phyloP scores from a whole-genome alignment of 106 monocot genomes.

The Platanthera zijinensis region DNA sequence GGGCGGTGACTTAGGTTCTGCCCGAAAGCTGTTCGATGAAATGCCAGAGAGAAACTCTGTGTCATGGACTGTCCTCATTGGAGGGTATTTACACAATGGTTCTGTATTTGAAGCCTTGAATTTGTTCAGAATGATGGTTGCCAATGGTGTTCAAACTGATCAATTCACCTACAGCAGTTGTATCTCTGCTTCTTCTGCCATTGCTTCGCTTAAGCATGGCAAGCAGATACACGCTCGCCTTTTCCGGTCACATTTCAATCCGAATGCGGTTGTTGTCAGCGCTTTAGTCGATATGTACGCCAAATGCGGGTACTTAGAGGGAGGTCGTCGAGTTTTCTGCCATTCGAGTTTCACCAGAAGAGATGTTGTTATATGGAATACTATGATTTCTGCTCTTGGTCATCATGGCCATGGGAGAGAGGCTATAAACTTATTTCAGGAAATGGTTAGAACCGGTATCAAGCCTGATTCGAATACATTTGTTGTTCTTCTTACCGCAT shows the following conservation, averaged over 20 bases:
- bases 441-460: slow-evolving; percentile 34
- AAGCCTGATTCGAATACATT: slow-evolving; percentile 51
- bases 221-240: slow-evolving; percentile 65
- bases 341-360: slow-evolving; percentile 15
- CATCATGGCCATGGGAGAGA: slow-evolving; percentile 53
- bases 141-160: slow-evolving; percentile 34
- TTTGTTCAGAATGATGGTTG: slow-evolving; percentile 48
- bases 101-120: slow-evolving; percentile 39
- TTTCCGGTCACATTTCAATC: slow-evolving; percentile 33
- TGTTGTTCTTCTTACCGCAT: slow-evolving; percentile 50
- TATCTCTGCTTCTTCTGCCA: slow-evolving; percentile 54
- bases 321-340: slow-evolving; percentile 33
- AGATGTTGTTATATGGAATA: slow-evolving; percentile 64
- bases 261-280: slow-evolving; percentile 53
- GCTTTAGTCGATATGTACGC: slow-evolving; percentile 82
- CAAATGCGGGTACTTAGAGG: slow-evolving; percentile 64
- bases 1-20: slow-evolving; percentile 34
- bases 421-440: slow-evolving; percentile 37
- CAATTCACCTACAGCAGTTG: slow-evolving; percentile 63
- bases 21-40: slow-evolving; percentile 44
- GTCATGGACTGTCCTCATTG: slow-evolving; percentile 64
- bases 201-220: slow-evolving; percentile 46
- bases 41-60: slow-evolving; percentile 70
- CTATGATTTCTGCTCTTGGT: slow-evolving; percentile 55
- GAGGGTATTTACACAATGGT: slow-evolving; percentile 45